phyloP scores from a whole-genome alignment of 805 yeast species.

The Wickerhamiella nectarea region DNA sequence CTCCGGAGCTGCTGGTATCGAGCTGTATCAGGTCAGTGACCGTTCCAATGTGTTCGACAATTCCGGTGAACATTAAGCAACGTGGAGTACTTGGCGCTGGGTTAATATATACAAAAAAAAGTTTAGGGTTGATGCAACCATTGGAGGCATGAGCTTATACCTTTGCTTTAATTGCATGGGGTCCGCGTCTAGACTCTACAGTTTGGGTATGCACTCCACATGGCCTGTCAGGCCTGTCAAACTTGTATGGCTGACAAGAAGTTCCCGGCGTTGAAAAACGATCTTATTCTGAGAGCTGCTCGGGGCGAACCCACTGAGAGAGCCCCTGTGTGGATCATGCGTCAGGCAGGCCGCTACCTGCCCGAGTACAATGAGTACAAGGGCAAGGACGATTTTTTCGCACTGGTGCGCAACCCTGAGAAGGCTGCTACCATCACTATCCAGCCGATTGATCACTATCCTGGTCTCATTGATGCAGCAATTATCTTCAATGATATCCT shows the following conservation, averaged over 20 bases:
- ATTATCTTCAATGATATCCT: slow-evolving; percentile 90
- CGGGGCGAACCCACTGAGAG: slow-evolving; percentile 81
- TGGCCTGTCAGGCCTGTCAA: no score
- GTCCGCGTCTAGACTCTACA: no score
- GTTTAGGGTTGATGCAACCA: no score
- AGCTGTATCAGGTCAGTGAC: slow-evolving; percentile 35
- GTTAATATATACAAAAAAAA: not conserved
- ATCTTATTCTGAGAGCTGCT: slow-evolving; percentile 83
- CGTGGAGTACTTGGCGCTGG: not conserved
- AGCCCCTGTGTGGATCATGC: slow-evolving; percentile 61
- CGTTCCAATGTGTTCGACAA: slow-evolving; percentile 70
- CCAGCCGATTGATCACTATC: slow-evolving; percentile 84
- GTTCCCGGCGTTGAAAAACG: slow-evolving; percentile 77
- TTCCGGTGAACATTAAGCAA: slow-evolving; percentile 74
- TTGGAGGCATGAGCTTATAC: no score
- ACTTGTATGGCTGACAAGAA: slow-evolving; percentile 9
- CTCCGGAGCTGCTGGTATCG: slow-evolving; percentile 45
- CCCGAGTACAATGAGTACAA: slow-evolving; percentile 89
- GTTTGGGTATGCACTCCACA: no score
- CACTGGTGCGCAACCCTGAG: slow-evolving; percentile 89
- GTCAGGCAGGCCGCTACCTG: slow-evolving; percentile 24
- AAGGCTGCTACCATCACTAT: slow-evolving; percentile 87
- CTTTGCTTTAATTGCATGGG: no score
- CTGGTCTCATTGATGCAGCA: slow-evolving; percentile 89
- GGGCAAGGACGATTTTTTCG: slow-evolving; percentile 76